Conservation (phyloP, 2,329 filamentous ascomycete species). For the Diaporthe aspalathi region DNA sequence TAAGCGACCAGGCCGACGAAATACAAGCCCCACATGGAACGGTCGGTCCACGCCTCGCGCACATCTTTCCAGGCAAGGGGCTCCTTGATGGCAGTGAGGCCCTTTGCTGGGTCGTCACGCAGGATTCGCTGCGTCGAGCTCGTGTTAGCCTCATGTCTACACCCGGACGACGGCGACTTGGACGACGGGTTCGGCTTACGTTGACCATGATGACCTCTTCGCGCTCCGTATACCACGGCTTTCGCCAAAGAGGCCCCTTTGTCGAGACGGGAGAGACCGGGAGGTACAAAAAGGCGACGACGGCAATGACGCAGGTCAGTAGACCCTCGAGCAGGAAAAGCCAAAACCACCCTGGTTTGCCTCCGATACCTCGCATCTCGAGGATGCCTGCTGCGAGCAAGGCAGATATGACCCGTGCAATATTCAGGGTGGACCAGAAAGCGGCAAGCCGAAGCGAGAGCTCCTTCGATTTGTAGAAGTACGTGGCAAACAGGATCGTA, state of each 20-base stretch:
- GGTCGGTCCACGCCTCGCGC: constrained; percentile 57
- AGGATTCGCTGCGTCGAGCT: constrained; percentile 53
- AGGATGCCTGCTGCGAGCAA: constrained; percentile 59
- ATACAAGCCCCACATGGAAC: constrained; percentile 62
- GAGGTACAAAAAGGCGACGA: constrained; percentile 66
- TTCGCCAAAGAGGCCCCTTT: constrained; percentile 68
- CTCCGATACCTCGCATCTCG: constrained; percentile 60
- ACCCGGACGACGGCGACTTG: neutral
- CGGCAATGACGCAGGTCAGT: constrained; percentile 64
- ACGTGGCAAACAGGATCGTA: constrained; percentile 74
- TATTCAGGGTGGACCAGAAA: constrained; percentile 71
- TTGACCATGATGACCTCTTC: constrained; percentile 80
- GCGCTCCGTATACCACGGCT: constrained; percentile 73
- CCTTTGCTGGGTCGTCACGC: constrained; percentile 66
- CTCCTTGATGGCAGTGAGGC: constrained; percentile 58
- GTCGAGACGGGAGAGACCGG: constrained; percentile 75
- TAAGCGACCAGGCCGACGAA: constrained; percentile 61
- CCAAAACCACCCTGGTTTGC: constrained; percentile 67
- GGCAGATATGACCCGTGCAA: constrained; percentile 59
- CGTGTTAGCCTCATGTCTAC: constrained; percentile 28
- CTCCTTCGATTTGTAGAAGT: constrained; percentile 78
- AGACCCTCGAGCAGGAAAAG: constrained; percentile 57
- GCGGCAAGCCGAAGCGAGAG: constrained; percentile 73
- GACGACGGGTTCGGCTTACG: constrained; percentile 37
- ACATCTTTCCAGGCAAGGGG: constrained; percentile 56